These are phyloP conservation scores for Alternaria viburni DNA, from an alignment of 2,329 filamentous ascomycete species.

Conservation along the genomic window DNA sequence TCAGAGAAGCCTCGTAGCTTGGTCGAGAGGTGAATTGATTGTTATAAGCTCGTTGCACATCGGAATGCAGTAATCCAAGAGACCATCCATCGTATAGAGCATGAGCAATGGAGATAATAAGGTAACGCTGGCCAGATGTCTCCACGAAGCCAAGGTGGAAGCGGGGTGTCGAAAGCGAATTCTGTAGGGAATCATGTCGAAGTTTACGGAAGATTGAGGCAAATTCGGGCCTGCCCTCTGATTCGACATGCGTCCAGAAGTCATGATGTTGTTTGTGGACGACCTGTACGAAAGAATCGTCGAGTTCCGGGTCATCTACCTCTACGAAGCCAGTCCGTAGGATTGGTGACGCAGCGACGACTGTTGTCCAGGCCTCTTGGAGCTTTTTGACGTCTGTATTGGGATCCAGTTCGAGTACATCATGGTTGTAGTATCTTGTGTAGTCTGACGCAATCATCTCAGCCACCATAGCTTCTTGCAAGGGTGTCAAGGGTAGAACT, in stretches of 20 bases:
- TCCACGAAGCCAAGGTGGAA: conserved; percentile 50
- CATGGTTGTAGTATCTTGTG: conserved; percentile 82
- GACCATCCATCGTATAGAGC: conserved; percentile 92
- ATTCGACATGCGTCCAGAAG: conserved; percentile 42
- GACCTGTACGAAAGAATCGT: conserved; percentile 63
- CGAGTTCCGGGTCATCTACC: conserved; percentile 66
- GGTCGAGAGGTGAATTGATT: conserved; percentile 52
- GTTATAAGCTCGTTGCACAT: conserved; percentile 71
- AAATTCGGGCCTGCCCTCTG: conserved; percentile 35
- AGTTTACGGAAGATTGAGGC: conserved; percentile 38
- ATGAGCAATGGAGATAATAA: conserved; percentile 78
- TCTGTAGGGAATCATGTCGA: conserved; percentile 41
- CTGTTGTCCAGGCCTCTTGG: conserved; percentile 64
- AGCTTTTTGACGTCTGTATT: conserved; percentile 64
- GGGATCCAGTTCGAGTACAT: conserved; percentile 68
- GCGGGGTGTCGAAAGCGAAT: conserved; percentile 20
- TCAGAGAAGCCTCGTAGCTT: conserved; percentile 62
- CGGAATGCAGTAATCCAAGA: conserved; percentile 72
- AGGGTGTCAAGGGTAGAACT: conserved; percentile 76
- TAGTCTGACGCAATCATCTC: conserved; percentile 81
- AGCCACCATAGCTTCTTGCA: conserved; percentile 86
- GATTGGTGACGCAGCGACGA: conserved; percentile 70
- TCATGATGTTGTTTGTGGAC: conserved; percentile 48
- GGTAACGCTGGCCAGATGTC: conserved; percentile 45
- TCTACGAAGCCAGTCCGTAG: conserved; percentile 76